These are phyloP conservation scores for Saccharomycopsis fermentans DNA, from an alignment of 805 yeast genomes.

Conservation along the genomic window DNA sequence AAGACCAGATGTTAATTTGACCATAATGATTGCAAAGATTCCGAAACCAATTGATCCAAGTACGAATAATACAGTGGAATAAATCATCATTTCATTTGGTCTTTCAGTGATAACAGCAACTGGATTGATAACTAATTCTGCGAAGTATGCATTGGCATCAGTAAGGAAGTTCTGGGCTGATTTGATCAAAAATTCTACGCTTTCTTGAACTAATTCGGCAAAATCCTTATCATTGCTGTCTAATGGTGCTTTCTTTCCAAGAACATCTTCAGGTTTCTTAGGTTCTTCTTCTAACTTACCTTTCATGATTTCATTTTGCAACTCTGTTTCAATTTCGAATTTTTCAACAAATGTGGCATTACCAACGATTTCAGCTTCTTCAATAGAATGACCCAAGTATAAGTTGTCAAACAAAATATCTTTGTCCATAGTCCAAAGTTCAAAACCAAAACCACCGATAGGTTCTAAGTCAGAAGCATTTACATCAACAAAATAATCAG, in stretches of 20 bases:
- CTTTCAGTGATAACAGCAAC: conserved; percentile 31
- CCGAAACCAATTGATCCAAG: conserved; percentile 36
- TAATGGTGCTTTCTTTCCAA: conserved; percentile 5
- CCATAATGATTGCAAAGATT: conserved; percentile 28
- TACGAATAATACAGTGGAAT: conserved; percentile 33
- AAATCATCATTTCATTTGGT: conserved; percentile 42
- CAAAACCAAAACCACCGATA: conserved; percentile 78
- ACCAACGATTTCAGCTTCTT: conserved; percentile 77
- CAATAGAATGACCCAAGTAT: conserved; percentile 74
- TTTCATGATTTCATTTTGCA: conserved; percentile 30
- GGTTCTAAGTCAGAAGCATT: conserved; percentile 53
- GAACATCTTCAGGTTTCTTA: conserved; percentile 23
- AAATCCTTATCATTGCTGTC: conserved; percentile 18
- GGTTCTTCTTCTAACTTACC: conserved; percentile 36
- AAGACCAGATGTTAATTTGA: conserved; percentile 14
- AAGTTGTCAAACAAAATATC: conserved; percentile 73
- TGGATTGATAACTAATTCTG: conserved; percentile 37
- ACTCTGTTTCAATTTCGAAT: conserved; percentile 38
- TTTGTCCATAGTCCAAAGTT: conserved; percentile 77
- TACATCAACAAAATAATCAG: conserved; percentile 50
- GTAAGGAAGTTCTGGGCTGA: conserved; percentile 29
- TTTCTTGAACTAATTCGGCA: not conserved
- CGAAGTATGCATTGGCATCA: conserved; percentile 27
- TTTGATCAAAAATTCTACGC: conserved; percentile 52
- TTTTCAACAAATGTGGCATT: conserved; percentile 60